Conservation (phyloP, 257 asterid genomes). For the Ballota nigra region DNA sequence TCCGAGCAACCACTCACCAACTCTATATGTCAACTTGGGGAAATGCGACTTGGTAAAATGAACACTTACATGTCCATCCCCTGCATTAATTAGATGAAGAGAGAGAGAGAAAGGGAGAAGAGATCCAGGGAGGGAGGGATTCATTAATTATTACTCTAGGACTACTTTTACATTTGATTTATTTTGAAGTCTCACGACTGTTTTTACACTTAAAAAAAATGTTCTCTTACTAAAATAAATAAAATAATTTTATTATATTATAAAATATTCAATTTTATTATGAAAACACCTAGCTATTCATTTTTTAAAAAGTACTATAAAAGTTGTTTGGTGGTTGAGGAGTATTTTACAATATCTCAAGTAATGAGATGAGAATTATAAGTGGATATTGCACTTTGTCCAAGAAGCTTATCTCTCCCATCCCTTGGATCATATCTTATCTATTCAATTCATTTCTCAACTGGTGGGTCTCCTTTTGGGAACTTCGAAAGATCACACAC, state of each 20-base stretch:
- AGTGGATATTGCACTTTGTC: conserved; percentile 61
- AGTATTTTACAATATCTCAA: conserved; percentile 40
- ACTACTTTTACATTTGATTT: too few relatives aligned
- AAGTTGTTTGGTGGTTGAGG: too few relatives aligned
- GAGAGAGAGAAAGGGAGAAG: conserved; percentile 3
- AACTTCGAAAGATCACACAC: conserved; percentile 37
- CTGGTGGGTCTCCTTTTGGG: conserved; percentile 42
- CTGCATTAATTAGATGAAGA: conserved; percentile 1
- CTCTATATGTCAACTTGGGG: conserved; percentile 7
- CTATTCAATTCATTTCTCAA: conserved; percentile 36
- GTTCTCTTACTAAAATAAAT: too few relatives aligned
- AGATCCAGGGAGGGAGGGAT: not conserved
- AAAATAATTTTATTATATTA: too few relatives aligned
- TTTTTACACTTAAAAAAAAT: too few relatives aligned
- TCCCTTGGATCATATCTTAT: conserved; percentile 60
- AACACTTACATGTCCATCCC: conserved; percentile 16
- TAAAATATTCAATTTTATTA: too few relatives aligned
- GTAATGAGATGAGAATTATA: conserved; percentile 30
- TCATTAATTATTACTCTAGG: not conserved
- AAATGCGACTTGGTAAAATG: conserved; percentile 6
- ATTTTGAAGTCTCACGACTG: too few relatives aligned
- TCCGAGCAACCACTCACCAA: conserved; percentile 19
- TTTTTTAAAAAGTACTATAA: too few relatives aligned
- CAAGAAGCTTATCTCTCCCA: conserved; percentile 68
- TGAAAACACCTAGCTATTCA: too few relatives aligned